phyloP scores from a whole-genome alignment of 1,139 yeast species.

The Chernovozyma sophiae-reginae region DNA sequence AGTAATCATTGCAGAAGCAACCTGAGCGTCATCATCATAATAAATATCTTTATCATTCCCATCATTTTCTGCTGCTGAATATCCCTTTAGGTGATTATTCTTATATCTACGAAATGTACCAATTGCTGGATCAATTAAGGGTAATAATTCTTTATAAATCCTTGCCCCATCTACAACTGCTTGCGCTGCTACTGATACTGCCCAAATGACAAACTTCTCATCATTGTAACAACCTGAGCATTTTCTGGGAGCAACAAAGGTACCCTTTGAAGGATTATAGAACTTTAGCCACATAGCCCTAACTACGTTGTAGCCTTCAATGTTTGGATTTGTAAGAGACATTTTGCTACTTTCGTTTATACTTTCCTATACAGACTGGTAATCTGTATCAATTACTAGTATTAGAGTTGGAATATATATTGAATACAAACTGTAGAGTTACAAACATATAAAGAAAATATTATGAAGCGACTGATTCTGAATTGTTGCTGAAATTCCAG shows the following conservation, averaged over 20 bases:
- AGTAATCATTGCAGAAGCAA: slow-evolving; percentile 60
- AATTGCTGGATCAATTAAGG: slow-evolving; percentile 54
- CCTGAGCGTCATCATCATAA: slow-evolving; percentile 76
- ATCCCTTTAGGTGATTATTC: slow-evolving; percentile 48
- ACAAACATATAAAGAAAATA: no score
- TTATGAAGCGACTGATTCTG: no score
- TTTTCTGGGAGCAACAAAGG: slow-evolving; percentile 40
- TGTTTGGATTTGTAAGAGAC: slow-evolving; percentile 35
- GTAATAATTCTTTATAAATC: slow-evolving; percentile 51
- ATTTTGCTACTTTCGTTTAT: no score
- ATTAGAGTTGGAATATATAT: no score
- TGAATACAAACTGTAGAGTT: no score
- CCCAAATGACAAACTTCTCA: slow-evolving; percentile 61
- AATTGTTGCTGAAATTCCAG: no score
- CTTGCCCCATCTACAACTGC: slow-evolving; percentile 61
- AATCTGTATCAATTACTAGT: no score
- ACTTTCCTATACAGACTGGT: no score
- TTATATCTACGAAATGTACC: slow-evolving; percentile 50
- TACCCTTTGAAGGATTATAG: slow-evolving; percentile 40
- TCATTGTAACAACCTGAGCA: slow-evolving; percentile 52
- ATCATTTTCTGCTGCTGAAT: slow-evolving; percentile 54
- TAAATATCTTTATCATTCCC: slow-evolving; percentile 61
- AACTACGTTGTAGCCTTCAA: slow-evolving; percentile 49
- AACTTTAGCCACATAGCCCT: slow-evolving; percentile 44
- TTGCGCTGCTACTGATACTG: slow-evolving; percentile 61